Evolutionary conservation across 331 rosid genomes (phyloP).

Genomic region (Malus hybrid): DNA sequence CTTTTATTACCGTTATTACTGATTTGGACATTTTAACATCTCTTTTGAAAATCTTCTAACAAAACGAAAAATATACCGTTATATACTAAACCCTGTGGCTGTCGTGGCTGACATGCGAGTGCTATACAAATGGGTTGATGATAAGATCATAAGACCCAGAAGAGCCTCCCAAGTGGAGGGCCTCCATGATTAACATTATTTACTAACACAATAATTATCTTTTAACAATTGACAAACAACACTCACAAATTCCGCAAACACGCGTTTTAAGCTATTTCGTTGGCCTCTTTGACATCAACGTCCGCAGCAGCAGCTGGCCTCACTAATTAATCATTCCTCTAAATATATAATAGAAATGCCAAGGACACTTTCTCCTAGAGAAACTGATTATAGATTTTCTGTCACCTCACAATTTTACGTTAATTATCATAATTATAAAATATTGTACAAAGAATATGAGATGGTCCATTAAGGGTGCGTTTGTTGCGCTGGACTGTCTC

Average conservation of each 20-base stretch:
- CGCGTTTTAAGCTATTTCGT: background rate
- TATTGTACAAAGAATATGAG: too few relatives aligned
- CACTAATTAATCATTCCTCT: background rate
- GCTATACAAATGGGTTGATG: conserved; percentile 13
- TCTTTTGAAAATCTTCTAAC: accelerated
- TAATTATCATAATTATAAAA: background rate
- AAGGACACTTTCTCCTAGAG: too few relatives aligned
- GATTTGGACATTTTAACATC: too few relatives aligned
- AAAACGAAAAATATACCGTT: background rate
- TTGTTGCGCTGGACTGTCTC: too few relatives aligned
- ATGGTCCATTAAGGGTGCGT: too few relatives aligned
- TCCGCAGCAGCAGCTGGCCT: background rate
- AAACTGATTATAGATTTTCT: too few relatives aligned
- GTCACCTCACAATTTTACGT: too few relatives aligned
- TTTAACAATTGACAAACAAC: background rate
- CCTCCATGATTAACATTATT: background rate
- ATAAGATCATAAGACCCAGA: background rate
- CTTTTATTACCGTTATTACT: too few relatives aligned
- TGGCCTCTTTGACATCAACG: background rate
- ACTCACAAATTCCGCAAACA: background rate
- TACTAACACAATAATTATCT: background rate
- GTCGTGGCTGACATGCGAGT: background rate
- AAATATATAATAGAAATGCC: background rate
- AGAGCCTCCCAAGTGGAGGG: background rate
- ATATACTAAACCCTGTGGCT: background rate